Evolutionary conservation across 2,329 filamentous ascomycete genomes (phyloP), one percentile per base, ranked within the genome.

Genomic region (Fusarium duplospermum): DNA sequence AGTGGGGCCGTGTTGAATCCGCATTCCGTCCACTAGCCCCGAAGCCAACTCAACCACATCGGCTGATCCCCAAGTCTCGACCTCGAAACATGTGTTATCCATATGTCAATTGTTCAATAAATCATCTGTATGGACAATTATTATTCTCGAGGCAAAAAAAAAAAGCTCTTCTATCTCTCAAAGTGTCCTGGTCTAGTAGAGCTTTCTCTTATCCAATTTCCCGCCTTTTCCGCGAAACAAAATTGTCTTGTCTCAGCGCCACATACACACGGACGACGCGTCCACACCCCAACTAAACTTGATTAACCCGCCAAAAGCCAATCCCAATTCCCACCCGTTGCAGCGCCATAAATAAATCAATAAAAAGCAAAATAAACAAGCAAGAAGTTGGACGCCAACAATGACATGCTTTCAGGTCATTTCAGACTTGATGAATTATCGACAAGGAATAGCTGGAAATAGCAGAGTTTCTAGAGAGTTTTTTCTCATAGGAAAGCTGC

Each of bases 191-290:
- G 42, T 67, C 27, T 38, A 59, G 35, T 50, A 52, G 24, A 52
- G 47, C 24, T 50, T 40, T 47, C 20, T 47, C 13, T 36, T 56
- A 45, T 33, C 29, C 38, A 65, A 67, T 76, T 38, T 69, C 65
- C 63, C 70, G 40, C 56, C 66, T 38, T 57, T 61, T 58, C 31
- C 22, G 45, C 62, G 45, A 65, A 69, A 70, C 66, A 76, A 66
- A 66, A 67, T 67, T 24, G 59, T 69, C 54, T 64, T 69, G 67
- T 76, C 69, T 78, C 69, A 77, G 71, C 74, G 74, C 74, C 76
- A 73, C 70, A 31, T 50, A 69, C 35, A 24, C 50, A 69, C 35
- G 61, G 71, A 36, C 66, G 29, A 45, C 38, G 35, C 50, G 27
- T 68, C 52, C 50, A 68, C 42, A 10, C n/a, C 10, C 42, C 8